These are phyloP conservation scores for Mycosphaerelloides madeirae DNA, from an alignment of 2,329 filamentous ascomycete species.

Conservation along the genomic window DNA sequence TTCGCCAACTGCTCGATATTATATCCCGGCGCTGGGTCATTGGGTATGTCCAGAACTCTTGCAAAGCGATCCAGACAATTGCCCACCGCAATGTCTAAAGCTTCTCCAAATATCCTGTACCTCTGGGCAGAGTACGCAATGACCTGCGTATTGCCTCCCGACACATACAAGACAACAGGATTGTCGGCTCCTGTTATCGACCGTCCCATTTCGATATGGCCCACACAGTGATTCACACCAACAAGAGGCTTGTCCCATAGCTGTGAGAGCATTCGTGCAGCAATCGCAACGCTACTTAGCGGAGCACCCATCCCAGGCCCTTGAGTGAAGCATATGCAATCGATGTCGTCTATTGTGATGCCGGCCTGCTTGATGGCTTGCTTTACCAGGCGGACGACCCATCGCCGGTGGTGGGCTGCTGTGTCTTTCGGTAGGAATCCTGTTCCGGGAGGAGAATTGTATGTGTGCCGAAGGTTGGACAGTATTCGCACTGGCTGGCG, in stretches of 20 bases:
- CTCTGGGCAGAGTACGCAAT: conserved; percentile 92
- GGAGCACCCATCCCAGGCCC: conserved; percentile 97
- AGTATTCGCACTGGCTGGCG: conserved; percentile 62
- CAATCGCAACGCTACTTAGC: conserved; percentile 78
- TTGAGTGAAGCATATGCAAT: conserved; percentile 93
- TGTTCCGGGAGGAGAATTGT: conserved; percentile 82
- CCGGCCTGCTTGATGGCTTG: conserved; percentile 68
- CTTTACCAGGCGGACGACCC: conserved; percentile 77
- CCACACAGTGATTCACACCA: conserved; percentile 96
- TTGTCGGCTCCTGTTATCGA: conserved; percentile 85
- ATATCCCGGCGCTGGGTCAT: conserved; percentile 94
- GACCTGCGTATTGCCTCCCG: conserved; percentile 93
- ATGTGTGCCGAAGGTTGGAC: conserved; percentile 92
- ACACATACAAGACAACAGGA: conserved; percentile 93
- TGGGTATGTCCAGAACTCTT: conserved; percentile 81
- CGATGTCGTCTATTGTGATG: conserved; percentile 60
- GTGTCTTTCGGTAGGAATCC: conserved; percentile 97
- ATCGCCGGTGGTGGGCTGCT: conserved; percentile 80
- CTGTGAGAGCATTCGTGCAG: conserved; percentile 72
- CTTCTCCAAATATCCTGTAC: conserved; percentile 97
- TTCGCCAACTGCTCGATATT: conserved; percentile 95
- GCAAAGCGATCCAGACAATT: conserved; percentile 97
- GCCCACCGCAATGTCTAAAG: conserved; percentile 93
- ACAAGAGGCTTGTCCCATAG: conserved; percentile 87
- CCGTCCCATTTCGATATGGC: conserved; percentile 97